A percentile compares a stretch with the other conserved stretches of the same genome.
Conservation (phyloP, 495 filamentous ascomycete species). For the Cercophora scortea region DNA sequence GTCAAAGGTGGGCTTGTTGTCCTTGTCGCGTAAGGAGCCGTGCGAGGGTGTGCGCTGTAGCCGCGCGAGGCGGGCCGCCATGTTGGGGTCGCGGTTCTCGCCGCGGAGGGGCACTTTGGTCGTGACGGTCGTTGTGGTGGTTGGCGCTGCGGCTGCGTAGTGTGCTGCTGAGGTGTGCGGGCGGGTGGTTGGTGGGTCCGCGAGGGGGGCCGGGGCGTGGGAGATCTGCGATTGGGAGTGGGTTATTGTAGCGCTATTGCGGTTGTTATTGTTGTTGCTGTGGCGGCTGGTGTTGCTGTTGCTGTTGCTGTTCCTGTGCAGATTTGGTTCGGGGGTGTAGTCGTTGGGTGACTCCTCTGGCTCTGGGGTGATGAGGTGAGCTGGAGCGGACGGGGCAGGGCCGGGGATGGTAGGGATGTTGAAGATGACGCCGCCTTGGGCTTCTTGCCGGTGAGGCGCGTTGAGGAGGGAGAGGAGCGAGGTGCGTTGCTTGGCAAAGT, state of each 20-base stretch:
- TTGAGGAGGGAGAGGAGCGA: slow-evolving; percentile 50
- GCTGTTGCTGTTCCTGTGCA: background rate
- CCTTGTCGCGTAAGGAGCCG: background rate
- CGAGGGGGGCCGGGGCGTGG: background rate
- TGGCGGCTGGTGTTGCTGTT: background rate
- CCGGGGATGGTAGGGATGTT: slow-evolving; percentile 30
- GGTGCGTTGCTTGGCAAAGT: slow-evolving; percentile 38
- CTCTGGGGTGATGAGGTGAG: slow-evolving; percentile 1
- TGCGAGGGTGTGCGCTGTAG: slow-evolving; percentile 28
- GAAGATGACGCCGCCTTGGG: slow-evolving; percentile 13
- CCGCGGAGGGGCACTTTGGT: slow-evolving; percentile 42
- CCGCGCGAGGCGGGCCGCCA: slow-evolving; percentile 17
- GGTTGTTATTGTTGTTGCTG: background rate
- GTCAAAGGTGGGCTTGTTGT: slow-evolving; percentile 29
- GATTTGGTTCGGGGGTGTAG: background rate
- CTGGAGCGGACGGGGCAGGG: slow-evolving; percentile 3
- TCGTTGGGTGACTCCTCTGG: slow-evolving; percentile 1
- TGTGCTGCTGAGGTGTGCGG: slow-evolving; percentile 31
- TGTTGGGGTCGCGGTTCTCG: slow-evolving; percentile 17
- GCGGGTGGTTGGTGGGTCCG: slow-evolving; percentile 7
- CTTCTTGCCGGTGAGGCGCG: slow-evolving; percentile 31
- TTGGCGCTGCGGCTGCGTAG: slow-evolving; percentile 23
- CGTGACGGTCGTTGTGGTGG: slow-evolving; percentile 33
- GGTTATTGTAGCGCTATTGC: background rate
- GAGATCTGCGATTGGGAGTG: background rate